These are phyloP conservation scores for Bassia scoparia DNA, from an alignment of 148 eudicot species.

Conservation along the genomic window DNA sequence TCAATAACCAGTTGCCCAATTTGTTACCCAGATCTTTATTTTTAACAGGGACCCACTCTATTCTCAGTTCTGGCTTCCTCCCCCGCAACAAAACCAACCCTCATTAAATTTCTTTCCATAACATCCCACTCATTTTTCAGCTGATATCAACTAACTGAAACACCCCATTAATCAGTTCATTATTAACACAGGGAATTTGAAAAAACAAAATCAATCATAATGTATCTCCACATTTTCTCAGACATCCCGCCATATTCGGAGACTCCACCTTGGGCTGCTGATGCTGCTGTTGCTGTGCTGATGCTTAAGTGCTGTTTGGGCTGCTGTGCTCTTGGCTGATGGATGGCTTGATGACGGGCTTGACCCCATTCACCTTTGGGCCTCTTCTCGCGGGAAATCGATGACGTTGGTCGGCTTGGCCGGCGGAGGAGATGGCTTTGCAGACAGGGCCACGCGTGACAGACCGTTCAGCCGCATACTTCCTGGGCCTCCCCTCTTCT, in stretches of 20 bases:
- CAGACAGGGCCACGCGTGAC: conserved; percentile 51
- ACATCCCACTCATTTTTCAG: too few relatives aligned
- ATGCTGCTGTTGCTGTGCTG: too few relatives aligned
- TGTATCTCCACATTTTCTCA: too few relatives aligned
- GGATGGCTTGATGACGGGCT: not conserved
- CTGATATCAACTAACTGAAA: too few relatives aligned
- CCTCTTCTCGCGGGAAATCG: conserved; percentile 74
- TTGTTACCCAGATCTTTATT: conserved; percentile 31
- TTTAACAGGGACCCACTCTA: conserved; percentile 42
- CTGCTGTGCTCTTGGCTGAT: conserved; percentile 39
- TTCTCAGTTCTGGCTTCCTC: too few relatives aligned
- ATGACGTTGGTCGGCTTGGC: conserved; percentile 46
- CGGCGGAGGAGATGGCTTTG: conserved; percentile 65
- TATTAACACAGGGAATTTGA: too few relatives aligned
- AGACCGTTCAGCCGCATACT: conserved; percentile 78
- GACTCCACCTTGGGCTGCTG: not conserved
- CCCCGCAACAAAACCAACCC: too few relatives aligned
- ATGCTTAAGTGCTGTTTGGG: too few relatives aligned
- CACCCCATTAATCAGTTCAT: too few relatives aligned
- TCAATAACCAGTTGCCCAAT: conserved; percentile 11
- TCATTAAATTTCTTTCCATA: too few relatives aligned
- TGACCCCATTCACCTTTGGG: conserved; percentile 48
- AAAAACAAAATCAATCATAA: too few relatives aligned
- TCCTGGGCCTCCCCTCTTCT: conserved; percentile 93
- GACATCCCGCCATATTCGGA: too few relatives aligned